Evolutionary conservation across 2,329 filamentous ascomycete species (phyloP), one percentile per base, ranked within the genome.

Genomic region (Nemania abortiva): DNA sequence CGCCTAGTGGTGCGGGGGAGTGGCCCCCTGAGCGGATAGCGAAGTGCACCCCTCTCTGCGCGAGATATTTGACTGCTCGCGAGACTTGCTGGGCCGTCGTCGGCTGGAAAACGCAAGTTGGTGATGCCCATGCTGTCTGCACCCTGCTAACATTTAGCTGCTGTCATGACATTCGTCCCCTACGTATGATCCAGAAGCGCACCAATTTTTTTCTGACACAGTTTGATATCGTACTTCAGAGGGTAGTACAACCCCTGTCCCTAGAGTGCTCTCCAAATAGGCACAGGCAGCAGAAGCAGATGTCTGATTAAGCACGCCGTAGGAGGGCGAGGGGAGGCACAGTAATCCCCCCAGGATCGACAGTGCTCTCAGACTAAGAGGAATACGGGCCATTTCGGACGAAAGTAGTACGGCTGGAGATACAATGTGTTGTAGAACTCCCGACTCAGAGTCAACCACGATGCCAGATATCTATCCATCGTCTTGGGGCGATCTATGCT

Each of bases 1-100:
- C 70, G 13, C 64, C 68, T 9, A 72, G 63, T n/a, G 67, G 65
- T n/a, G 69, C 68, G 22, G 72, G 70, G 6, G 74, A 74, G 66
- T 75, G 74, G 10, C 74, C 75, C 0, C 75, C 73, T 6, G 74
- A 76, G 15, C 75, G 72, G 57, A 75, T 62, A 1, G 73, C 74
- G 45, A 76, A 75, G 31, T 65, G 65, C 34, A 70, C 71, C 29
- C 72, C 65, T 52, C 63, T 31, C 29, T 53, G 52, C 1, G 69
- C 64, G 7, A 74, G 59, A 39, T 70, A 67, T 20, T 66, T 68
- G 24, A 76, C 63, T 2, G 72, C 59, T n/a, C 57, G 61, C 27
- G 72, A 71, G 13, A 76, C 65, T 34, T 75, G 69, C 31, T 71
- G 18, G 2, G 63, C 50, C 9, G 50, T 72, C 6, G 52, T 59